Percentiles rank a stretch among this genome's conserved stretches.
Conservation (phyloP, 208 protist species). For the Acanthamoeba quina region DNA sequence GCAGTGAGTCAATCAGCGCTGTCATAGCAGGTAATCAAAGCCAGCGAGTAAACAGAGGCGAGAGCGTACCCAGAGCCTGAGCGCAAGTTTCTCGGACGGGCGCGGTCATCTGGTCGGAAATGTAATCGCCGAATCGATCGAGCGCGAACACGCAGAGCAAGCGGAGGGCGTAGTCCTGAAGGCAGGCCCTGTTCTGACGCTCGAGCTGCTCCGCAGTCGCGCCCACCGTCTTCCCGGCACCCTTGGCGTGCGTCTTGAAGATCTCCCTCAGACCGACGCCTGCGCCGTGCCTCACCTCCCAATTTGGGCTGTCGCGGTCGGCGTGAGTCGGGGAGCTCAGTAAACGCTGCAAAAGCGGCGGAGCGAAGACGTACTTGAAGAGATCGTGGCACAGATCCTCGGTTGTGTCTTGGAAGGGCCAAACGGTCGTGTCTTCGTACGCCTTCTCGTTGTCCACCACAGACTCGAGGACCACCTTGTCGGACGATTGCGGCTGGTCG, state of each 20-base stretch:
- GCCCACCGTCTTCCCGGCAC: conserved; percentile 74
- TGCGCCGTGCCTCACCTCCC: conserved; percentile 90
- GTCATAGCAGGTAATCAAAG: conserved; percentile 74
- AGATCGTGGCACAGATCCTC: conserved; percentile 84
- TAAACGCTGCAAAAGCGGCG: not conserved
- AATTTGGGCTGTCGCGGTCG: conserved; percentile 77
- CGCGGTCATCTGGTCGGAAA: conserved; percentile 84
- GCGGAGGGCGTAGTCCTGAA: conserved; percentile 88
- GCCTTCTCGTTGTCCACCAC: conserved; percentile 74
- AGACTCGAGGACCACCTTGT: conserved; percentile 82
- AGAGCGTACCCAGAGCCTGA: conserved; percentile 85
- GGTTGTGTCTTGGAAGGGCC: conserved; percentile 87
- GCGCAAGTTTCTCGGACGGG: conserved; percentile 87
- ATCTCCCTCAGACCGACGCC: conserved; percentile 88
- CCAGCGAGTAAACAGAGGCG: not conserved
- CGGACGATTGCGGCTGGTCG: conserved; percentile 75
- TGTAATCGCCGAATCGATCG: conserved; percentile 91
- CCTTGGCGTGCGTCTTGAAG: conserved; percentile 82
- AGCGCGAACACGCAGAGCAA: conserved; percentile 89
- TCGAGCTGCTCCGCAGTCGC: conserved; percentile 39
- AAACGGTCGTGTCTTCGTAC: conserved; percentile 80
- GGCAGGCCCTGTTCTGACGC: conserved; percentile 80
- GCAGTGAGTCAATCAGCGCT: not conserved
- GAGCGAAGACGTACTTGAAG: conserved; percentile 73
- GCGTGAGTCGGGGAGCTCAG: not conserved